phyloP scores from a whole-genome alignment of 2,329 filamentous ascomycete species.

The Microcyclospora tardicrescens region DNA sequence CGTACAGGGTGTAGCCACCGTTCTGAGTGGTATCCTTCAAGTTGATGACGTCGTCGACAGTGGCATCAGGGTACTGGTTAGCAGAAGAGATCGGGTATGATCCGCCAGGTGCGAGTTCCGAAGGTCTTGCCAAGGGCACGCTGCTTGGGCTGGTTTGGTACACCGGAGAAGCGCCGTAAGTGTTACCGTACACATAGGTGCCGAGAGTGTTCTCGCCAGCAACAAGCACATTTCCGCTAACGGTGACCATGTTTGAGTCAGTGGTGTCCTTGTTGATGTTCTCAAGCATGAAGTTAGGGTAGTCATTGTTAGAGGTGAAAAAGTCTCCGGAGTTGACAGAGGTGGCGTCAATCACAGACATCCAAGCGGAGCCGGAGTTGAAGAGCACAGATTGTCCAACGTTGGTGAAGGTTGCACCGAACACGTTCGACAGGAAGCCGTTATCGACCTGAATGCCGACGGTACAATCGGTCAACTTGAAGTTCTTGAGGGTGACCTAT shows the following conservation, averaged over 20 bases:
- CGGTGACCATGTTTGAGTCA: constrained; percentile 2
- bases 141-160: constrained; percentile 4
- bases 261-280: constrained; percentile 4
- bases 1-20: constrained; percentile 11
- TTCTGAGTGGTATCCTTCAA: constrained; percentile 5
- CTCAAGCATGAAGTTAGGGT: constrained; percentile 9
- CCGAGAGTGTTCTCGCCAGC: constrained; percentile 1
- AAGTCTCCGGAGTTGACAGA: constrained; percentile 5
- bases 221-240: constrained; percentile 2
- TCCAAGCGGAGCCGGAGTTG: constrained; percentile 5
- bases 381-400: constrained; percentile 4
- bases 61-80: constrained; percentile 3
- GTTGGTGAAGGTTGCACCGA: constrained; percentile 5
- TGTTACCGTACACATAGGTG: constrained; percentile 9
- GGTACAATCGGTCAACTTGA: constrained; percentile 6
- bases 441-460: constrained; percentile 7
- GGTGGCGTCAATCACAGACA: constrained; percentile 6
- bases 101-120: constrained; percentile 1
- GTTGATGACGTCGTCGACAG: constrained; percentile 6
- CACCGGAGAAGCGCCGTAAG: constrained; percentile 6
- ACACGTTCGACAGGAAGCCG: constrained; percentile 5
- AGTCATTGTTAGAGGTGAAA: constrained; percentile 5
- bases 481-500: constrained; percentile 4
- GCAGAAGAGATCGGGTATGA: constrained; percentile 3
- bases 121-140: not conserved